Percentiles rank a stretch among this genome's conserved stretches.
Evolutionary conservation across 176 grass and related monocot species (phyloP).

Genomic region (Eleusine indica): DNA sequence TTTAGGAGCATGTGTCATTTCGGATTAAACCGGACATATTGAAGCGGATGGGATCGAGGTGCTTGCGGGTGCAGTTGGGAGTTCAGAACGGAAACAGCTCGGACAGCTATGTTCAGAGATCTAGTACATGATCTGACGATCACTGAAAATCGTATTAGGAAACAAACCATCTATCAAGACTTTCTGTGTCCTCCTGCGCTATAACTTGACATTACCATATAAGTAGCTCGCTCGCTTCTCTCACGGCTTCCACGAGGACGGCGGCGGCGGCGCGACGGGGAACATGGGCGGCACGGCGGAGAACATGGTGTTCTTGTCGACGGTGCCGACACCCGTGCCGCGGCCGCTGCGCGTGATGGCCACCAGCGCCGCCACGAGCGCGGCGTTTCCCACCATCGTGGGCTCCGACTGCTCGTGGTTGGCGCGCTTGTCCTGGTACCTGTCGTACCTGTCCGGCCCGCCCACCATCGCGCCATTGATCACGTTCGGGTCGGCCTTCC

Average conservation of each 20-base stretch:
- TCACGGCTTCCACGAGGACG: conserved; percentile 79
- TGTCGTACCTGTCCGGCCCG: conserved; percentile 71
- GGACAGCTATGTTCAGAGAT: too few relatives aligned
- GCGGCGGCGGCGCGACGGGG: conserved; percentile 70
- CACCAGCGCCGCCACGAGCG: conserved; percentile 77
- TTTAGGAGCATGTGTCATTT: too few relatives aligned
- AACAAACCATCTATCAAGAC: not conserved
- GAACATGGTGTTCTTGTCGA: conserved; percentile 95
- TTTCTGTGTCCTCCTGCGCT: not conserved
- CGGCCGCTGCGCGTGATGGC: conserved; percentile 64
- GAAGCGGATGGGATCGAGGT: too few relatives aligned
- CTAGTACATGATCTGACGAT: not conserved
- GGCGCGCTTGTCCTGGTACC: conserved; percentile 60
- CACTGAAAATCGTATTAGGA: not conserved
- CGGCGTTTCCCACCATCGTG: conserved; percentile 80
- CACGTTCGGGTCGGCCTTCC: conserved; percentile 68
- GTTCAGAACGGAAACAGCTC: too few relatives aligned
- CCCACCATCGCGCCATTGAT: conserved; percentile 83
- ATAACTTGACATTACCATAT: not conserved
- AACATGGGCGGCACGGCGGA: conserved; percentile 91
- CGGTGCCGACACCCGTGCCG: conserved; percentile 52
- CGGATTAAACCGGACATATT: too few relatives aligned
- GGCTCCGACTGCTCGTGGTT: conserved; percentile 77
- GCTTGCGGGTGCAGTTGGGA: too few relatives aligned
- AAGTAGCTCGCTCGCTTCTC: not conserved